Base-by-base conservation (phyloP, 306 rosid species). In the Urtica urens region DNA sequence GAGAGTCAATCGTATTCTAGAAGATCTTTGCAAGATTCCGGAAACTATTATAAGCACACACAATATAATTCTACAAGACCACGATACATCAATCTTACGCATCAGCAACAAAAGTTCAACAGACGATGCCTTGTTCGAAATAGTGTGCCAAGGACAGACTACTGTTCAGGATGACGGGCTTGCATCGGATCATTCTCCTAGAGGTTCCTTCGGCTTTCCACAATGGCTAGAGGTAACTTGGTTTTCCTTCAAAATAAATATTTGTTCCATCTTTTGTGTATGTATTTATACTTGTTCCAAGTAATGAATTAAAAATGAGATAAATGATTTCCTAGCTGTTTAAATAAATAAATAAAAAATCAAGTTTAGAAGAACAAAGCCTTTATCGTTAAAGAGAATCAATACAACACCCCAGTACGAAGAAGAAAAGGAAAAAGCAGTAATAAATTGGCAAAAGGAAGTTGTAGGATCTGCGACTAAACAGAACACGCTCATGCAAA, bases 1-100 rank as follows among this genome's bases (percentile, higher is more conserved):
- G 58, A 81, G 72, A 57, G 66, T 88, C 53, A 81, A 70, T 57
- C 42, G 21, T 56, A 54, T 74, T 52, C 55, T 77, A 55, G 76
- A 74, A 45, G 86, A 66, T 19, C 23, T 74, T 15, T 70, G 72
- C 82, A 81, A 68, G 77, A 77, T 88, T 57, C 97, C 97, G 20
- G 97, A 88, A 67, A 79, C 88, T 42, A 78, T 88, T 55, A 73
- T 88, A 60, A 88, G 97, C 71, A 88, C 97, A 42, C 83, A 81
- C 75, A 78, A 81, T 73, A 81, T 88, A 72, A 85, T 88, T 64
- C 95, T 88, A 64, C 97, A 88, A 68, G 77, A 78, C 51, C 78
- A 78, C 61, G 95, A 90, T 68, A 76, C 82, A 14, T 70, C 87
- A 53, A 76, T 84, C 74, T 70, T 90, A 67, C 95, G 95, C 20